These are phyloP conservation scores for Daldinia bambusicola DNA, from an alignment of 495 filamentous ascomycete genomes.

Conservation along the genomic window DNA sequence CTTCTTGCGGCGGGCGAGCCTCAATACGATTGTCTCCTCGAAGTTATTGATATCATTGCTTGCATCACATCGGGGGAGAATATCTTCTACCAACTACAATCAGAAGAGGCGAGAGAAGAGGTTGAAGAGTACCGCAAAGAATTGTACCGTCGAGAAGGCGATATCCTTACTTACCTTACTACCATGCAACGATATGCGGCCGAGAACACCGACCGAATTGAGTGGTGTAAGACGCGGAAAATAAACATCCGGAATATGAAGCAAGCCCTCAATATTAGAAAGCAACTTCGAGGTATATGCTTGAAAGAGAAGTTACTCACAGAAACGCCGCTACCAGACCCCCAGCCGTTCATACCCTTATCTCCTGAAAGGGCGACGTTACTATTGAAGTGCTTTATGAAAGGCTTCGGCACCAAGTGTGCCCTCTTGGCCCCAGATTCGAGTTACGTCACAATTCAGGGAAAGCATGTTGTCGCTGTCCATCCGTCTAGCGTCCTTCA, in stretches of 20 bases:
- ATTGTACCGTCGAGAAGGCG: conserved; percentile 83
- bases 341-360: conserved; percentile 59
- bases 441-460: conserved; percentile 83
- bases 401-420: conserved; percentile 83
- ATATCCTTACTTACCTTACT: conserved; percentile 85
- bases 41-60: conserved; percentile 92
- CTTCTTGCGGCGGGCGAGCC: conserved; percentile 80
- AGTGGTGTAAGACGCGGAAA: conserved; percentile 81
- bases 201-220: conserved; percentile 76
- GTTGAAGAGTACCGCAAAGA: conserved; percentile 77
- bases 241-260: conserved; percentile 86
- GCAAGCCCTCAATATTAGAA: conserved; percentile 77
- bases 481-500: conserved; percentile 89
- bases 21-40: conserved; percentile 74
- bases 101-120: conserved; percentile 83
- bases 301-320: conserved; percentile 58
- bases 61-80: conserved; percentile 86
- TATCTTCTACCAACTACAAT: conserved; percentile 81
- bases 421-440: conserved; percentile 85
- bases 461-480: conserved; percentile 86
- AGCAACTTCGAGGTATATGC: conserved; percentile 80
- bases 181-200: conserved; percentile 83
- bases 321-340: conserved; percentile 53
- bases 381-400: conserved; percentile 83
- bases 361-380: conserved; percentile 63